phyloP scores from a whole-genome alignment of 73 alveolate species.

The Blepharisma japonicum region DNA sequence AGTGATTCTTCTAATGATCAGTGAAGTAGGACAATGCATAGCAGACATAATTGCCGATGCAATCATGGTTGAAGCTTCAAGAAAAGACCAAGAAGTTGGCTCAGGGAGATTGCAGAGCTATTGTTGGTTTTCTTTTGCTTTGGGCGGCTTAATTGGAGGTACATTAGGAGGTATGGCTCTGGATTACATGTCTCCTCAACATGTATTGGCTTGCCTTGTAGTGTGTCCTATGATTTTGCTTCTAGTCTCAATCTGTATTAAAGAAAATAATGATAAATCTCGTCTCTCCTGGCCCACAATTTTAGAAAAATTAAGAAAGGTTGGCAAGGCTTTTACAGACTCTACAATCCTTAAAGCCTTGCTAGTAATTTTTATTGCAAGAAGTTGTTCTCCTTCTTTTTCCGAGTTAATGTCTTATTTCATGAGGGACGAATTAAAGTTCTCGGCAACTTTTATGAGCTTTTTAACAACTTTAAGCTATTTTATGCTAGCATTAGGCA shows the following conservation, averaged over 20 bases:
- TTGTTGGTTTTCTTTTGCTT: background rate
- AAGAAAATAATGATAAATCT: background rate
- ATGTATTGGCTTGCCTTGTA: background rate
- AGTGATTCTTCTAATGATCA: background rate
- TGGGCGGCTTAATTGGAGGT: constrained; percentile 14
- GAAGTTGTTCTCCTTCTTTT: background rate
- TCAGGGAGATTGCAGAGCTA: background rate
- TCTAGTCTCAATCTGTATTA: background rate
- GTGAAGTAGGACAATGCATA: background rate
- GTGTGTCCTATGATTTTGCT: background rate
- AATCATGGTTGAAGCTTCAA: constrained; percentile 11
- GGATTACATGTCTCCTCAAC: background rate
- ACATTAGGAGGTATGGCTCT: constrained; percentile 8
- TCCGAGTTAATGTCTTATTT: background rate
- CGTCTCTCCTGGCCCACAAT: background rate
- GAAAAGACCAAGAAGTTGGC: background rate
- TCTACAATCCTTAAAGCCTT: background rate
- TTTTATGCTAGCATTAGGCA: background rate
- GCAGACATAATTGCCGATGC: constrained; percentile 21
- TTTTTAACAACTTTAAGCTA: background rate
- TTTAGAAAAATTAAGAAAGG: background rate
- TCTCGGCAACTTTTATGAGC: background rate
- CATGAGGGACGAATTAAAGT: constrained; percentile 2
- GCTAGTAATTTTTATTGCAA: background rate
- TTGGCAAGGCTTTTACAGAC: background rate